Base-by-base conservation (phyloP, 1,139 yeast species). In the Yamadazyma diospyri region DNA sequence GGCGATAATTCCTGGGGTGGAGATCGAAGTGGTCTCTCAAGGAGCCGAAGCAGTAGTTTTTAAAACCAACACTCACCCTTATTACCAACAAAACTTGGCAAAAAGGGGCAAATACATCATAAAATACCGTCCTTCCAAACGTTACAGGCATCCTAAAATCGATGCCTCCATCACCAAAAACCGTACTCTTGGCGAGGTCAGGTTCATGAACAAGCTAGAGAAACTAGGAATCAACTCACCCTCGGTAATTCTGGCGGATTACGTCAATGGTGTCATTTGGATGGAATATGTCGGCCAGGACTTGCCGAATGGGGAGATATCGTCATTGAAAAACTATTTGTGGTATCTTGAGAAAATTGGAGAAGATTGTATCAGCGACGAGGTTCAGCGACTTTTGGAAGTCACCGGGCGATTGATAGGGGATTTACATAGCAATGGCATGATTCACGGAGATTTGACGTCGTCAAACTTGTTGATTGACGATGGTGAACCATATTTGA, bases 21-120 rank as follows among this genome's bases (percentile, higher is more conserved):
- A 78, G 3, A 47, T 81, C 9, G 50, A 57, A 2, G 66, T 79
- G 26, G 64, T 86, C 2, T 84, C 95, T 0, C 97, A 89, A 53
- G 97, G 97, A n/a, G 97, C 97, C 1, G 97, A 89, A 52, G 96
- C 97, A 0, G 68, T 86, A 15, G 92, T 88, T 2, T 86, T 83
- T 54, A 59, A 66, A 20, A 74, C 94, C 0, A 38, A 54, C 0
- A 55, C 57, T 2, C 96, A 87, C 54, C 97, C 97, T 11, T 88
- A 81, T 51, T 9, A 18, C 9, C 6, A 12, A 1, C 11, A 6
- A 1, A 40, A 45, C 6, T 27, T n/a, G 11, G 23, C 40, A 7
- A 4, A 15, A 7, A 54, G 61, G 32, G 41, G 48, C 1, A 33
- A 45, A 3, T 83, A 67, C 53, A 79, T 92, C 31, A 69, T 88